Base-by-base conservation (phyloP, 148 eudicot species). In the Spergularia marina region DNA sequence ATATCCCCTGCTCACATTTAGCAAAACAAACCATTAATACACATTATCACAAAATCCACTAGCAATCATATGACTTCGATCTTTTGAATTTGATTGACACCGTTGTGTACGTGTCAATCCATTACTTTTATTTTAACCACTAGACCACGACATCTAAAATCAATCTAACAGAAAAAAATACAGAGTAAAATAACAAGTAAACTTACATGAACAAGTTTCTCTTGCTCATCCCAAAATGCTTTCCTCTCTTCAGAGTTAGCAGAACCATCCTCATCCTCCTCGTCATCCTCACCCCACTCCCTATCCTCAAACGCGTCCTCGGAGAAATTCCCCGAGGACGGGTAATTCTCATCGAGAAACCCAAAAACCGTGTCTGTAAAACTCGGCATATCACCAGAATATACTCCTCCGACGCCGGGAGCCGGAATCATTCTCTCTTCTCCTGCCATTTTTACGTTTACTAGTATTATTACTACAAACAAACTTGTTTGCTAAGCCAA, bases 321-420 rank as follows among this genome's bases (percentile, higher is more conserved):
- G 44, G 60, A 53, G 73, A 61, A 70, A 70, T 23, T 53, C 20
- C 34, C 73, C 0, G 60, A 70, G 4, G 41, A 70, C 12, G 73
- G 73, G 73, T 70, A 70, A 53, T 70, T 70, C 44, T 70, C 60
- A 13, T 70, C 92, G 2, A 89, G 79, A 59, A 89, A 89, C 52
- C 81, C 89, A 25, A 89, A 89, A 41, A 89, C 85, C 0, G 90
- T 80, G 17, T 87, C 92, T 4, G 85, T 81, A 74, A 83, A 77
- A 53, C 81, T 83, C 67, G 78, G 18, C 76, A 63, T 67, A 81
- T 83, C 58, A 51, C 61, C 64, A 82, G 82, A 52, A 79, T 81
- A 30, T 30, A 30, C 4, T 30, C 36, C 36, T 73, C 80, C 74
- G 70, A 73, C 15, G 18, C 36, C 36, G 15, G 47, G 30, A 7